phyloP scores from a whole-genome alignment of 441 rosid genomes.

The Heliophila coronopifolia region DNA sequence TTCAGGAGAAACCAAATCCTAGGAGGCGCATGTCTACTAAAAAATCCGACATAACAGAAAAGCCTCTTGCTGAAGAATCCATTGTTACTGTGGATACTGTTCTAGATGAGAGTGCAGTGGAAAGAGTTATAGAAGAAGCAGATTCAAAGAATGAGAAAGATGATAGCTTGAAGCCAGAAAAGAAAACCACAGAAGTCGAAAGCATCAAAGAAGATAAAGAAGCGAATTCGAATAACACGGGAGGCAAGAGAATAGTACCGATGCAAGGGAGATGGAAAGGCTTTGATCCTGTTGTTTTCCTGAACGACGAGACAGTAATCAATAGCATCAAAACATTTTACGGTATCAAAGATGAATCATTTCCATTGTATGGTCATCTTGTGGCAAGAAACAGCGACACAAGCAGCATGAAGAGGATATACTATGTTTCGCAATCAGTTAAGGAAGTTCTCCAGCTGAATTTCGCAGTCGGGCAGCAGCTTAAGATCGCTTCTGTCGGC shows the following conservation, averaged over 20 bases:
- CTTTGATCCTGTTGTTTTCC: slow-evolving; percentile 77
- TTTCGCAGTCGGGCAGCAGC: slow-evolving; percentile 61
- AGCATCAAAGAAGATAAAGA: slow-evolving; percentile 27
- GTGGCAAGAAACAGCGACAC: slow-evolving; percentile 74
- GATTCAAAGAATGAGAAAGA: no score
- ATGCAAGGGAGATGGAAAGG: slow-evolving; percentile 89
- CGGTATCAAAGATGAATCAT: slow-evolving; percentile 58
- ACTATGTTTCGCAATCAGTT: slow-evolving; percentile 77
- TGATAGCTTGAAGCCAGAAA: slow-evolving; percentile 31
- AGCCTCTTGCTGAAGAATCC: slow-evolving; percentile 30
- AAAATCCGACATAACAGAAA: slow-evolving; percentile 32
- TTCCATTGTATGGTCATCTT: slow-evolving; percentile 66
- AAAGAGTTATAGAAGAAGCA: slow-evolving; percentile 33
- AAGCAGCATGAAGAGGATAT: slow-evolving; percentile 77
- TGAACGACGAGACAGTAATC: slow-evolving; percentile 69
- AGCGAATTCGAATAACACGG: slow-evolving; percentile 23
- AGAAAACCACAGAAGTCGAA: slow-evolving; percentile 20
- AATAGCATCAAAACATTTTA: slow-evolving; percentile 68
- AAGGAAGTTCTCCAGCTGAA: slow-evolving; percentile 74
- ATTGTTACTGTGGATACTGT: slow-evolving; percentile 26
- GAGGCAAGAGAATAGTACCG: slow-evolving; percentile 53
- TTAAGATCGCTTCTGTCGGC: slow-evolving; percentile 86
- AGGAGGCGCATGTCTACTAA: slow-evolving; percentile 22
- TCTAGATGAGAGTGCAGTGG: slow-evolving; percentile 33
- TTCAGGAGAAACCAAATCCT: slow-evolving; percentile 38